phyloP scores from a whole-genome alignment of 2,329 filamentous ascomycete species.

The Botrytis cinerea region DNA sequence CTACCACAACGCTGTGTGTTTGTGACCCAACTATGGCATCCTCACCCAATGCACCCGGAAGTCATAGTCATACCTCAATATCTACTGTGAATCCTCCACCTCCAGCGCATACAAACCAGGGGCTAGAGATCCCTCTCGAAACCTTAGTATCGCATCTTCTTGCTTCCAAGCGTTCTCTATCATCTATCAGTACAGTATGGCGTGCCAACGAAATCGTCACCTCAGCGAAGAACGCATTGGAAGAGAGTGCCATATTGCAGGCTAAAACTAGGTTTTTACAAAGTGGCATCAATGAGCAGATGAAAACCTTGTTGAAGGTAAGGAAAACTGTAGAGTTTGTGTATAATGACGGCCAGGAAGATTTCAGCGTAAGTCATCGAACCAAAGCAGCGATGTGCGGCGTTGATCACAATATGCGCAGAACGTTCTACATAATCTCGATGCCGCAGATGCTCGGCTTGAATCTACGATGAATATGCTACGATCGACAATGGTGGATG shows the following conservation, averaged over 20 bases:
- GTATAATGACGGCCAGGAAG: conserved; percentile 58
- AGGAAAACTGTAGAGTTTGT: conserved; percentile 55
- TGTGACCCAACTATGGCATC: conserved; percentile 13
- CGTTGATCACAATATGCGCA: conserved; percentile 35
- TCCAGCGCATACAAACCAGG: conserved; percentile 30
- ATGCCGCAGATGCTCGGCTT: conserved; percentile 65
- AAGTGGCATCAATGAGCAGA: conserved; percentile 59
- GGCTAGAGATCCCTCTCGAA: conserved; percentile 57
- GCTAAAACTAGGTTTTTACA: conserved; percentile 70
- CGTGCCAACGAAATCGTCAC: conserved; percentile 86
- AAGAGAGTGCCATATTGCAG: conserved; percentile 74
- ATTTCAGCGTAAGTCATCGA: conserved; percentile 49
- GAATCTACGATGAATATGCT: conserved; percentile 67
- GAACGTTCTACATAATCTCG: conserved; percentile 63
- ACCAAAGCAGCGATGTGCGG: not conserved
- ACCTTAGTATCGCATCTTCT: conserved; percentile 82
- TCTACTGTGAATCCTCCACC: conserved; percentile 34
- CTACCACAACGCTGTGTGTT: not conserved
- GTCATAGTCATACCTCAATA: conserved; percentile 36
- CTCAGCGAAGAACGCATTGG: conserved; percentile 70
- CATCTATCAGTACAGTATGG: conserved; percentile 78
- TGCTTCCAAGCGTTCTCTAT: conserved; percentile 82
- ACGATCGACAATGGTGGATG: conserved; percentile 63
- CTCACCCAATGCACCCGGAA: conserved; percentile 20
- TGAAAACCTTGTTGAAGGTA: conserved; percentile 53